Conservation (phyloP, 371 early-diverging fungal genomes). For the Mucor racemosus region DNA sequence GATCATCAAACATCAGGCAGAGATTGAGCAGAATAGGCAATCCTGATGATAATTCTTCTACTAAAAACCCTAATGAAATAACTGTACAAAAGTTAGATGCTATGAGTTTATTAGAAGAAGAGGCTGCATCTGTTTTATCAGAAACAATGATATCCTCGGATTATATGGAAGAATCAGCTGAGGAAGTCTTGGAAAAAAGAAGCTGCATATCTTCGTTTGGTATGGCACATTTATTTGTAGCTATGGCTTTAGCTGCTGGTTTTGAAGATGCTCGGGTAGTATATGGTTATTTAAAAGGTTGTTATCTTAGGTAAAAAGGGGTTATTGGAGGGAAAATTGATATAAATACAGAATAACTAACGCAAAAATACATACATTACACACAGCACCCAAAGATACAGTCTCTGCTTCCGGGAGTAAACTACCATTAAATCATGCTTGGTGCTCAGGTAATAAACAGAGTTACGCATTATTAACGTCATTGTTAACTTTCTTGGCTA, state of each 20-base stretch:
- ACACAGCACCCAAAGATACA: conserved; percentile 41
- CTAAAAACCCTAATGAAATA: not conserved
- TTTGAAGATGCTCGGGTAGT: conserved; percentile 57
- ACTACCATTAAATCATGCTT: conserved; percentile 59
- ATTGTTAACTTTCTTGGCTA: not conserved
- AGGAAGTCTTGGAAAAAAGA: conserved; percentile 49
- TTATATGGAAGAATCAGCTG: conserved; percentile 36
- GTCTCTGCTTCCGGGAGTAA: conserved; percentile 28
- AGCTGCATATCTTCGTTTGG: conserved; percentile 53
- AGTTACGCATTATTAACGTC: too few species aligned
- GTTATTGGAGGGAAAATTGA: not conserved
- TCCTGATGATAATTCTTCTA: not conserved
- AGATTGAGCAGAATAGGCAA: conserved; percentile 21
- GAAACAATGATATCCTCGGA: not conserved
- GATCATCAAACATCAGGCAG: conserved; percentile 17
- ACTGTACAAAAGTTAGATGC: conserved; percentile 13
- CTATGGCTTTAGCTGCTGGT: conserved; percentile 62
- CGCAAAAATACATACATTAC: not conserved
- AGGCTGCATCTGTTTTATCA: not conserved
- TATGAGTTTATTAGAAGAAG: conserved; percentile 24
- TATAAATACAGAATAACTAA: not conserved
- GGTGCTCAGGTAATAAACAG: conserved; percentile 53
- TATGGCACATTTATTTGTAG: conserved; percentile 62
- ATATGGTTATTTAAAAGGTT: conserved; percentile 61
- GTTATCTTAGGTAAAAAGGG: conserved; percentile 24